These are phyloP conservation scores for Microcera coccophila DNA, from an alignment of 2,329 filamentous ascomycete genomes.

Conservation along the genomic window DNA sequence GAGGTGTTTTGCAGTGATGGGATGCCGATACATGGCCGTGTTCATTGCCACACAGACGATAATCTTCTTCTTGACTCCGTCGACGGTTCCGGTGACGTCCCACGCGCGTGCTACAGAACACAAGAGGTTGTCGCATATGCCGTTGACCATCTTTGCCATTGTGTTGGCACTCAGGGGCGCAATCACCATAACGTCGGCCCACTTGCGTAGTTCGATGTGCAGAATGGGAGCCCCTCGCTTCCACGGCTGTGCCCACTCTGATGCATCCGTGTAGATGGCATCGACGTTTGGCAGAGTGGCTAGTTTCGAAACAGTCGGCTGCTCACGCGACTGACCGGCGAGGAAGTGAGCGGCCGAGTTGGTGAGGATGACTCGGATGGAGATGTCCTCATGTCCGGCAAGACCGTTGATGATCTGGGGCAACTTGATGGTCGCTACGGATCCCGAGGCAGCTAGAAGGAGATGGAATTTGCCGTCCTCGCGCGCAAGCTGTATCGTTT, in stretches of 20 bases:
- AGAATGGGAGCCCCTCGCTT: conserved; percentile 72
- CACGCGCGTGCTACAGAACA: conserved; percentile 76
- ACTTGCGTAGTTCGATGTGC: conserved; percentile 80
- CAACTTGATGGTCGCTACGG: conserved; percentile 86
- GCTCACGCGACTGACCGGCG: conserved; percentile 68
- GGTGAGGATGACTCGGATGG: conserved; percentile 83
- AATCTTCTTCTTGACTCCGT: conserved; percentile 57
- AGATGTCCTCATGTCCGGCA: conserved; percentile 51
- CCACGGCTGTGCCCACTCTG: conserved; percentile 82
- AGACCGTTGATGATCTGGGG: conserved; percentile 62
- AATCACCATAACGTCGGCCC: conserved; percentile 75
- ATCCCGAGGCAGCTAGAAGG: conserved; percentile 41
- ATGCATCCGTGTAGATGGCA: conserved; percentile 74
- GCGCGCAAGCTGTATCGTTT: conserved; percentile 31
- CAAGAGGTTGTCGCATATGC: conserved; percentile 74
- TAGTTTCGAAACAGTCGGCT: conserved; percentile 64
- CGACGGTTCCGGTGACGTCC: conserved; percentile 68
- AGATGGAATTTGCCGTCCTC: conserved; percentile 41
- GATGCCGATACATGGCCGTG: conserved; percentile 84
- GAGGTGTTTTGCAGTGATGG: conserved; percentile 71
- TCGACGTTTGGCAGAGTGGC: conserved; percentile 66
- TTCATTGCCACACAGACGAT: conserved; percentile 84
- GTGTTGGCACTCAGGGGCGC: conserved; percentile 81
- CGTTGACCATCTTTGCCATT: conserved; percentile 76
- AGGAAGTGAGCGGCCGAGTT: conserved; percentile 71